A percentile compares a stretch with the other conserved stretches of the same genome.
Conservation (phyloP, 2,329 filamentous ascomycete genomes). For the Coleophoma cylindrospora region DNA sequence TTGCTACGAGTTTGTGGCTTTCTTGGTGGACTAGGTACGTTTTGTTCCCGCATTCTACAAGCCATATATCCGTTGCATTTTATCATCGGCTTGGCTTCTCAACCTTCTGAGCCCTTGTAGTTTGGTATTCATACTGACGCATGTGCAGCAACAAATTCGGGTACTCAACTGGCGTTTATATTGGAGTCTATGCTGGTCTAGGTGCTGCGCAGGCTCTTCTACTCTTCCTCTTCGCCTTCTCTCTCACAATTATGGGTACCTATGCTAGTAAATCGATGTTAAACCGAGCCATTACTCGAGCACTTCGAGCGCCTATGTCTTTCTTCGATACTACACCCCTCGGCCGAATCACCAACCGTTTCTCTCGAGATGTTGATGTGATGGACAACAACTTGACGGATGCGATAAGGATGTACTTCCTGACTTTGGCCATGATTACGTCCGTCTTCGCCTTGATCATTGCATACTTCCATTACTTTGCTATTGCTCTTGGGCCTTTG, state of each 20-base stretch:
- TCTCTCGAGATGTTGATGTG: constrained; percentile 87
- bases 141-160: constrained; percentile 45
- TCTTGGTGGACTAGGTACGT: constrained; percentile 78
- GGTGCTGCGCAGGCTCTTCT: constrained; percentile 48
- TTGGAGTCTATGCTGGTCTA: constrained; percentile 56
- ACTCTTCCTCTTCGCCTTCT: constrained; percentile 57
- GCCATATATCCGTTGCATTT: too few relatives aligned
- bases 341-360: constrained; percentile 76
- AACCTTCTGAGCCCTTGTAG: background rate
- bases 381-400: constrained; percentile 91
- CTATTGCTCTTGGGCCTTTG: constrained; percentile 56
- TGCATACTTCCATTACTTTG: constrained; percentile 74
- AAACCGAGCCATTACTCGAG: constrained; percentile 53
- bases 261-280: constrained; percentile 54
- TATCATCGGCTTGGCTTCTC: too few relatives aligned
- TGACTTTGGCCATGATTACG: constrained; percentile 74
- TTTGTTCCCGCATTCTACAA: background rate
- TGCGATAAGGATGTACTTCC: constrained; percentile 82
- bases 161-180: constrained; percentile 32
- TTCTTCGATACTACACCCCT: constrained; percentile 70
- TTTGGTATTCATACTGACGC: constrained; percentile 39
- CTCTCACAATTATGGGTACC: constrained; percentile 51
- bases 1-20: constrained; percentile 82
- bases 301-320: constrained; percentile 60
- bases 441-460: constrained; percentile 85